Evolutionary conservation across 129 eudicot genomes (phyloP).

Genomic region (Silybum marianum): DNA sequence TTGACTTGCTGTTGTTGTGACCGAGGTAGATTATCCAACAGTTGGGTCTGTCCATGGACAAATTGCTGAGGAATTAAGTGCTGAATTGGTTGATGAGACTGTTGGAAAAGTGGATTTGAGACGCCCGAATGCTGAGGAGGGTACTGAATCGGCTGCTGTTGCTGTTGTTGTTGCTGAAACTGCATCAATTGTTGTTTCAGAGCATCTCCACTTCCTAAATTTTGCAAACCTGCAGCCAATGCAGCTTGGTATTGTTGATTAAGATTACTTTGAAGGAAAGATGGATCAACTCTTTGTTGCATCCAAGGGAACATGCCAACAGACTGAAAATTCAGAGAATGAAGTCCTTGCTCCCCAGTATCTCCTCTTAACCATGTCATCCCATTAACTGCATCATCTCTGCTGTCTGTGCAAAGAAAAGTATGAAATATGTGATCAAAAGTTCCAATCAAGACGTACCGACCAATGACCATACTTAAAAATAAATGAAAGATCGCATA

Average conservation of each 20-base stretch:
- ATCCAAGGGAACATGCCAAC: constrained; percentile 87
- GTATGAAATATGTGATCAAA: neutral
- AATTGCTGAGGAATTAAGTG: constrained; percentile 57
- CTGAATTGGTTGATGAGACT: constrained; percentile 56
- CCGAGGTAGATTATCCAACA: constrained; percentile 49
- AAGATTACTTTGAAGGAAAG: constrained; percentile 59
- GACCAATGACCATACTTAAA: neutral
- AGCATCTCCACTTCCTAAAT: constrained; percentile 61
- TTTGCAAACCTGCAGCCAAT: constrained; percentile 77
- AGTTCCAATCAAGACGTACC: neutral
- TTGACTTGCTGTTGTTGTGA: constrained; percentile 45
- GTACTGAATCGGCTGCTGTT: constrained; percentile 67
- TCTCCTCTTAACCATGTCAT: constrained; percentile 93
- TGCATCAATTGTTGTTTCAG: constrained; percentile 75
- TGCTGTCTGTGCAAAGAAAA: constrained; percentile 49
- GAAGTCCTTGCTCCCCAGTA: constrained; percentile 69
- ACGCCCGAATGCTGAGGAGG: constrained; percentile 61
- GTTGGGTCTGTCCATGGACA: constrained; percentile 70
- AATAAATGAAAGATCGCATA: neutral
- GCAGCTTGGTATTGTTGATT: constrained; percentile 93
- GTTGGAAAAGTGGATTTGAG: constrained; percentile 64
- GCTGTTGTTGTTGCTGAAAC: constrained; percentile 83
- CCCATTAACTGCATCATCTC: constrained; percentile 70
- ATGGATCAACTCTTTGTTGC: constrained; percentile 86
- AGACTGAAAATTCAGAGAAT: constrained; percentile 67